Evolutionary conservation across 208 protist genomes (phyloP).

Genomic region (Endotrypanum monterogeii): DNA sequence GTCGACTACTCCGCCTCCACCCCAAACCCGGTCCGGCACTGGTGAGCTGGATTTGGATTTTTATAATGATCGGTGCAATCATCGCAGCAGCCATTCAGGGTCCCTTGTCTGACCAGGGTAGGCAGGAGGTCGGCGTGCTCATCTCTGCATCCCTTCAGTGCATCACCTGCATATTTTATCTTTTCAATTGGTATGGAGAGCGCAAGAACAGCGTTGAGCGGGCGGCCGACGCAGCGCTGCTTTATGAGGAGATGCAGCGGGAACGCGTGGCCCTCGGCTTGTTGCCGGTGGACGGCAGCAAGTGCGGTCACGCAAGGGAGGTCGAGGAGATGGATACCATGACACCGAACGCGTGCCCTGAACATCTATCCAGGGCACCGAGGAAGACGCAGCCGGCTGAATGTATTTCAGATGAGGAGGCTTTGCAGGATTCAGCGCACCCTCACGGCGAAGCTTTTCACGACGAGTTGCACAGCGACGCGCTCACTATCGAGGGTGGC

Average conservation of each 20-base stretch:
- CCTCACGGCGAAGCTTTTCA: slow-evolving; percentile 5
- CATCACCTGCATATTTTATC: slow-evolving; percentile 44
- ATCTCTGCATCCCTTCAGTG: slow-evolving; percentile 57
- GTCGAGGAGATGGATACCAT: not conserved
- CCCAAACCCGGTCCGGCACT: slow-evolving; percentile 51
- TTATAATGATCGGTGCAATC: slow-evolving; percentile 51
- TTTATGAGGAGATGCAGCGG: slow-evolving; percentile 34
- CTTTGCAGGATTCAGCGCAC: slow-evolving; percentile 4
- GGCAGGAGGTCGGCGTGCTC: slow-evolving; percentile 45
- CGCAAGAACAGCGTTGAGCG: slow-evolving; percentile 52
- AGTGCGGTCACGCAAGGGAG: not conserved
- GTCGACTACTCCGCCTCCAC: slow-evolving; percentile 50
- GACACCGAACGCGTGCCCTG: not conserved
- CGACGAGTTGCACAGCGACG: slow-evolving; percentile 3
- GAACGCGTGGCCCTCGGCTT: slow-evolving; percentile 31
- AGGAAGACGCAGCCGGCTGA: slow-evolving; percentile 10
- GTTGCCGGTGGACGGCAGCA: not conserved
- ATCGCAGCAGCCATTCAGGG: slow-evolving; percentile 45
- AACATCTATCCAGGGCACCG: not conserved
- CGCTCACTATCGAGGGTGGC: not conserved
- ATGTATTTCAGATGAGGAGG: not conserved
- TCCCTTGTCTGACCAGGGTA: slow-evolving; percentile 45
- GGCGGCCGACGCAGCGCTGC: slow-evolving; percentile 34
- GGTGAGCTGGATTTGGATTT: slow-evolving; percentile 76
- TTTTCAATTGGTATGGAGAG: slow-evolving; percentile 76